Evolutionary conservation across 2,329 filamentous ascomycete genomes (phyloP).

Genomic region (Venturia carpophila): DNA sequence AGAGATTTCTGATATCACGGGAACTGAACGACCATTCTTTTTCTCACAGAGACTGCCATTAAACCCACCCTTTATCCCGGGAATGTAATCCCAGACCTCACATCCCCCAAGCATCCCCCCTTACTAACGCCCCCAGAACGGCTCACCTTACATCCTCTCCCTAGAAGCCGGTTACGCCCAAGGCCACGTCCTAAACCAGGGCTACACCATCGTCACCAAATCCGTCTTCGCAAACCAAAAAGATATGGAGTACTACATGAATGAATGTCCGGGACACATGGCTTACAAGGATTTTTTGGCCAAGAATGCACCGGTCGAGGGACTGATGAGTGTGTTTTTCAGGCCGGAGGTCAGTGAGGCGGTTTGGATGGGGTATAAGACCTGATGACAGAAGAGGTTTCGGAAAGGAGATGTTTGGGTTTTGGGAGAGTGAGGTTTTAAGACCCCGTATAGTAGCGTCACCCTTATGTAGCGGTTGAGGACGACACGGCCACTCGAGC

Average conservation of each 20-base stretch:
- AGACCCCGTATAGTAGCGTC: too few relatives aligned
- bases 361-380: too few relatives aligned
- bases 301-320: slow-evolving; percentile 2
- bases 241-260: slow-evolving; percentile 64
- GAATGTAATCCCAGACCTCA: too few relatives aligned
- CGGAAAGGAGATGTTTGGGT: too few relatives aligned
- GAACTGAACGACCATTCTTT: too few relatives aligned
- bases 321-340: slow-evolving; percentile 4
- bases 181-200: slow-evolving; percentile 53
- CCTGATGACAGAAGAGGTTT: too few relatives aligned
- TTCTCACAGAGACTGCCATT: too few relatives aligned
- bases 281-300: slow-evolving; percentile 37
- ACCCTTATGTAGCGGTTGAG: too few relatives aligned
- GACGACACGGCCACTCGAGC: too few relatives aligned
- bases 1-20: too few relatives aligned
- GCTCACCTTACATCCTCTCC: slow-evolving; percentile 60
- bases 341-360: not conserved
- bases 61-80: too few relatives aligned
- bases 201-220: slow-evolving; percentile 58
- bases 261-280: slow-evolving; percentile 48
- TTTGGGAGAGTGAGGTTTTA: too few relatives aligned
- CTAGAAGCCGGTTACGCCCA: slow-evolving; percentile 47
- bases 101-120: not conserved
- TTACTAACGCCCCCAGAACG: slow-evolving; percentile 44
- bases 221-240: slow-evolving; percentile 56